Conservation (phyloP, 805 yeast species). For the Hanseniaspora guilliermondii region DNA sequence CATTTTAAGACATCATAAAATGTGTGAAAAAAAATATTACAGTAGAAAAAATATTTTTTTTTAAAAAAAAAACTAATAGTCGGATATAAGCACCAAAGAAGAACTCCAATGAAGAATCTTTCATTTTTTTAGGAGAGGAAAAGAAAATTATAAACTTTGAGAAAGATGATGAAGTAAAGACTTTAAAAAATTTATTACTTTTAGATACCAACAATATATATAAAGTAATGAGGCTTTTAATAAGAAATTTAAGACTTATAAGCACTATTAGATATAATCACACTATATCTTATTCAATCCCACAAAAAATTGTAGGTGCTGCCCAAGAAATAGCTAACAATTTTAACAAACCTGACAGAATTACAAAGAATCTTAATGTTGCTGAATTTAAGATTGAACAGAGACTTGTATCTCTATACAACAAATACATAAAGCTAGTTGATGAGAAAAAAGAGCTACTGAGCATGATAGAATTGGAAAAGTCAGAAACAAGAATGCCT, state of each 20-base stretch:
- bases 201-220: too few species aligned
- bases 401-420: background rate
- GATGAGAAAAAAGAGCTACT: slow-evolving; percentile 14
- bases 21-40: too few species aligned
- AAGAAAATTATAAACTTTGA: background rate
- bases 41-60: too few species aligned
- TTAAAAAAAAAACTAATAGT: too few species aligned
- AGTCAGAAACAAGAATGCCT: slow-evolving; percentile 25
- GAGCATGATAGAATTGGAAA: slow-evolving; percentile 36
- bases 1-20: too few species aligned
- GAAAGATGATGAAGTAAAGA: background rate
- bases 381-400: background rate
- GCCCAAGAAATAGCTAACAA: background rate
- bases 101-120: too few species aligned
- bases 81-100: too few species aligned
- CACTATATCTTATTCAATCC: background rate
- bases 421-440: background rate
- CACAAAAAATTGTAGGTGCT: background rate
- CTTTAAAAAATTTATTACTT: too few species aligned
- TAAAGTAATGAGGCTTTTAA: background rate
- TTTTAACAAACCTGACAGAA: background rate
- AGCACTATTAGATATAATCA: background rate
- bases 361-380: background rate
- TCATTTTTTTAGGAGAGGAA: too few species aligned
- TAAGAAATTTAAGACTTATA: background rate